Evolutionary conservation across 306 rosid species (phyloP).

Genomic region (Gastrolobium bilobum): DNA sequence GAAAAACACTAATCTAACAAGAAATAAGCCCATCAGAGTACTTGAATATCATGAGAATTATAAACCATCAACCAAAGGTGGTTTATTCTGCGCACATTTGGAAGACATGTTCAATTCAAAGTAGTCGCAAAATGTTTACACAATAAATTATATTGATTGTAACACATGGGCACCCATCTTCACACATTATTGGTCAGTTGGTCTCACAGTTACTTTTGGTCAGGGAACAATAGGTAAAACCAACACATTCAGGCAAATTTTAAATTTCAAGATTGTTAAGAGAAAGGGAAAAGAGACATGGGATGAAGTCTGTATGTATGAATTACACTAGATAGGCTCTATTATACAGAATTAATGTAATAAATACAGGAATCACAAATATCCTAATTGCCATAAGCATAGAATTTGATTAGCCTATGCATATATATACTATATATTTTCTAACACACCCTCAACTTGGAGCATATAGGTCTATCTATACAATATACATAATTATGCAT

Average conservation of each 20-base stretch:
- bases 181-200: neutral
- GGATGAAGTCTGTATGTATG: too few species aligned
- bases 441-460: too few species aligned
- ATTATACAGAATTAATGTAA: too few species aligned
- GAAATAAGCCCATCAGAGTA: neutral
- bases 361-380: too few species aligned
- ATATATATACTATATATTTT: too few species aligned
- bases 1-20: neutral
- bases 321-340: too few species aligned
- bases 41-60: neutral
- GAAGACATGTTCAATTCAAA: constrained; percentile 1
- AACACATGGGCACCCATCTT: neutral
- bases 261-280: too few species aligned
- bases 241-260: constrained; percentile 1
- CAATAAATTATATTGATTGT: neutral
- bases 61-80: neutral
- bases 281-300: too few species aligned
- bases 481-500: too few species aligned
- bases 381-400: too few species aligned
- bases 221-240: neutral
- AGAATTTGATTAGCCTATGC: too few species aligned
- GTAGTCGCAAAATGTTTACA: neutral
- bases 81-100: neutral
- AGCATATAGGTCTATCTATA: too few species aligned
- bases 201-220: neutral